Base-by-base conservation (phyloP, 2,329 filamentous ascomycete species). In the Dactylellina sp. region DNA sequence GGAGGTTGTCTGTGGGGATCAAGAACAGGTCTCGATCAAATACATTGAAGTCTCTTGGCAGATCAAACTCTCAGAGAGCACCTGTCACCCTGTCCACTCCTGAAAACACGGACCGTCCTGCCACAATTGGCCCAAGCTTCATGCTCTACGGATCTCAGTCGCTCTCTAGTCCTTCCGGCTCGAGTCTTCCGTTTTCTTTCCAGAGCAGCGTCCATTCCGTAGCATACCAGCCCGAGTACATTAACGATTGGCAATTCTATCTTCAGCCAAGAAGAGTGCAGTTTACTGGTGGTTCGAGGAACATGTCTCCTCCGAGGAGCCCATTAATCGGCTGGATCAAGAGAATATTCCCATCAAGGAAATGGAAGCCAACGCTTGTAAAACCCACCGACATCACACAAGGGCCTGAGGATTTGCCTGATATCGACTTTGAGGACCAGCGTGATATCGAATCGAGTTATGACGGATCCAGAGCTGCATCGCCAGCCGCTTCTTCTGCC, bases 241-340 rank as follows among this genome's bases (percentile, higher is more conserved):
- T 75, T 20, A 47, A 70, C 55, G 64, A 75, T 37, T 75, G 71
- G 71, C 63, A 70, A 32, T 68, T 75, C 42, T 75, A 75, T 40
- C 53, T 75, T 7, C 71, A 75, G 20, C 71, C 71, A n/a, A 63
- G 28, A 42, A 57, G 50, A 40, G 64, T 75, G 47, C 63, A 68
- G 44, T 68, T 68, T 32, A 59, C 49, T 37, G 63, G 52, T 14
- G 39, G 55, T 11, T 37, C 71, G 16, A 62, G 71, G 50, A 75
- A 70, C 14, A 75, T 68, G 71, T 75, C 64, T 11, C 71, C 71
- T 22, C 71, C 71, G n/a, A 68, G 71, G 53, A 68, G 63, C 24
- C 71, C 71, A 1, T 39, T 56, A 12, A 46, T 62, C 25, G 52
- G 55, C 24, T 75, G 62, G 63, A 70, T 75, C 50, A 75, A 61